A percentile compares a stretch with the other conserved stretches of the same genome.
These are phyloP conservation scores for Pholiota microspora DNA, from an alignment of 768 basidiomycete genomes.

Conservation along the genomic window DNA sequence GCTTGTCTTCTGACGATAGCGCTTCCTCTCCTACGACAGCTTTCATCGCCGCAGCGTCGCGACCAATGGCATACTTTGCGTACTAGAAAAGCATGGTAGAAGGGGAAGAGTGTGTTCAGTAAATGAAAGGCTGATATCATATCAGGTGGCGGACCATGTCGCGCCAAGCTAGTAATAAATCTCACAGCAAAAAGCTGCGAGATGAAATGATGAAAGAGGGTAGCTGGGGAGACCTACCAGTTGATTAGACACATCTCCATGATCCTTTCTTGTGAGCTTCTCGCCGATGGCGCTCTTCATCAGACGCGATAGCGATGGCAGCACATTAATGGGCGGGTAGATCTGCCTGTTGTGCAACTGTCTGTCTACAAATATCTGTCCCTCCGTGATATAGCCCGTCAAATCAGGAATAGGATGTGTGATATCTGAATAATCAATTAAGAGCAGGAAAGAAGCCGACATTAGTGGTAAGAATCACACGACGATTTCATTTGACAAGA, in stretches of 20 bases:
- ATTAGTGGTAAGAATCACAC: background rate
- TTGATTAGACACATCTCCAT: conserved; percentile 99
- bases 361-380: conserved; percentile 98
- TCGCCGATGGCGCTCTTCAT: conserved; percentile 99
- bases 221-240: conserved; percentile 52
- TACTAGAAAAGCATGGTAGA: conserved; percentile 51
- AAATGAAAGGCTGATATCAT: conserved; percentile 5
- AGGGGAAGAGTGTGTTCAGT: conserved; percentile 6
- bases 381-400: conserved; percentile 99
- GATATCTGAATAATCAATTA: conserved; percentile 65
- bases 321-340: conserved; percentile 98
- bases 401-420: conserved; percentile 99
- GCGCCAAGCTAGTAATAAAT: background rate
- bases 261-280: conserved; percentile 95
- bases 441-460: conserved; percentile 9
- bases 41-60: conserved; percentile 98
- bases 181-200: background rate
- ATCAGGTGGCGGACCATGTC: background rate
- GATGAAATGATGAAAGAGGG: background rate
- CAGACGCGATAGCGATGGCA: conserved; percentile 96
- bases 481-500: conserved; percentile 10
- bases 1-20: conserved; percentile 90
- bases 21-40: conserved; percentile 99
- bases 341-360: conserved; percentile 96
- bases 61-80: conserved; percentile 97